Conservation (phyloP, 2,329 filamentous ascomycete species). For the Emmonsiellopsis sp. region DNA sequence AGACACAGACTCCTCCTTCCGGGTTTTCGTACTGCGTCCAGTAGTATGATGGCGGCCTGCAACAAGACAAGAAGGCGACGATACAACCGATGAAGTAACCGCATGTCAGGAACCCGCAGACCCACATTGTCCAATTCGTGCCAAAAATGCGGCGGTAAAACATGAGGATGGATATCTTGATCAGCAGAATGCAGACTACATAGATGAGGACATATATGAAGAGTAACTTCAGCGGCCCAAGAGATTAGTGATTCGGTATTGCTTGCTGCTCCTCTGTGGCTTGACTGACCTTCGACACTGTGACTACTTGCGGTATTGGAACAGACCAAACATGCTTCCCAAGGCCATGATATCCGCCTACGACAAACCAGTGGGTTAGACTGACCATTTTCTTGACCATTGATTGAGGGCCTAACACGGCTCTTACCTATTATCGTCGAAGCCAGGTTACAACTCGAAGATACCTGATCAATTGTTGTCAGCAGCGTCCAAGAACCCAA, state of each 20-base stretch:
- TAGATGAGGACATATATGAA: conserved; percentile 5
- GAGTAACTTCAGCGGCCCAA: conserved; percentile 1
- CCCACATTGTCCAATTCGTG: conserved; percentile 4
- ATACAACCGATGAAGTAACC: conserved; percentile 9
- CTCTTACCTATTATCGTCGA: background rate
- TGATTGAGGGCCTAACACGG: background rate
- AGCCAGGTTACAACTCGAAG: background rate
- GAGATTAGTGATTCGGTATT: background rate
- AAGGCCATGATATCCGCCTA: conserved; percentile 4
- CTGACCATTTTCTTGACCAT: background rate
- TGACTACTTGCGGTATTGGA: background rate
- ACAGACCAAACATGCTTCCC: conserved; percentile 6
- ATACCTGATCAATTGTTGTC: background rate
- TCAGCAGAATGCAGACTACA: conserved; percentile 6
- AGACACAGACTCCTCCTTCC: background rate
- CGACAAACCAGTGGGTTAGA: background rate
- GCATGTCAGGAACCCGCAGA: conserved; percentile 5
- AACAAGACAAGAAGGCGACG: conserved; percentile 7
- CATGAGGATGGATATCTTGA: conserved; percentile 11
- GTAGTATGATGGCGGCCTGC: conserved; percentile 8
- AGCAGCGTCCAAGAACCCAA: background rate
- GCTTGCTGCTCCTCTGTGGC: background rate
- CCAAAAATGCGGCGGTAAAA: conserved; percentile 11
- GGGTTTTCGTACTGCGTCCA: conserved; percentile 7
- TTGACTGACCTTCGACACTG: background rate